phyloP scores from a whole-genome alignment of 768 basidiomycete genomes.

The Daedaleopsis nitida region DNA sequence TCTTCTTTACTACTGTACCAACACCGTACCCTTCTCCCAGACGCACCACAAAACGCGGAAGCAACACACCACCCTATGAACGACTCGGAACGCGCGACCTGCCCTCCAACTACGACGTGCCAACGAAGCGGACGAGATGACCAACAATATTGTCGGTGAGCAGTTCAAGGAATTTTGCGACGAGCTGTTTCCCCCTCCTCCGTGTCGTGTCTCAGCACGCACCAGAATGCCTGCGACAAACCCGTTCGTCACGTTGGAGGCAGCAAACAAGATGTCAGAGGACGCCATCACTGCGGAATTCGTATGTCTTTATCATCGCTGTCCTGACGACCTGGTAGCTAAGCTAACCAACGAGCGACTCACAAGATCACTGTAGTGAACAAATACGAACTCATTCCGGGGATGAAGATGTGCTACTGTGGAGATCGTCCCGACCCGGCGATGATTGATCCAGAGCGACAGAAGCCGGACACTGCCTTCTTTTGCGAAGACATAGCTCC shows the following conservation, averaged over 20 bases:
- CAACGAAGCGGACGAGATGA: conserved; percentile 5
- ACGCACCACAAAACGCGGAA: no score
- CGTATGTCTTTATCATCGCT: neutral
- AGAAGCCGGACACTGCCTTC: conserved; percentile 7
- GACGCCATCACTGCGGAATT: neutral
- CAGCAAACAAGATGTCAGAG: neutral
- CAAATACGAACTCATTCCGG: neutral
- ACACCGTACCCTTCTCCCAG: no score
- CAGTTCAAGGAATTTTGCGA: neutral
- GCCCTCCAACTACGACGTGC: neutral
- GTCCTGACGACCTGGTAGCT: neutral
- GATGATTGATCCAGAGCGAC: neutral
- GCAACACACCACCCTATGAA: no score
- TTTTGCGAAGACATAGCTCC: neutral
- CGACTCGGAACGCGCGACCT: no score
- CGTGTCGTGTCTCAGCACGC: neutral
- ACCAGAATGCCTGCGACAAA: neutral
- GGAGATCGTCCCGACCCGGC: neutral
- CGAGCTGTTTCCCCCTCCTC: neutral
- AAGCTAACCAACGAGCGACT: neutral
- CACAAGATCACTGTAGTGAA: neutral
- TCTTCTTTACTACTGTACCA: no score
- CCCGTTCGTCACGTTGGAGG: neutral
- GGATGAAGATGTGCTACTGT: neutral
- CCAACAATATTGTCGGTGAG: neutral